A percentile compares a stretch with the other conserved stretches of the same genome.
phyloP scores from a whole-genome alignment of 1,284 basidiomycete genomes.

The Microbotryum intermedium region DNA sequence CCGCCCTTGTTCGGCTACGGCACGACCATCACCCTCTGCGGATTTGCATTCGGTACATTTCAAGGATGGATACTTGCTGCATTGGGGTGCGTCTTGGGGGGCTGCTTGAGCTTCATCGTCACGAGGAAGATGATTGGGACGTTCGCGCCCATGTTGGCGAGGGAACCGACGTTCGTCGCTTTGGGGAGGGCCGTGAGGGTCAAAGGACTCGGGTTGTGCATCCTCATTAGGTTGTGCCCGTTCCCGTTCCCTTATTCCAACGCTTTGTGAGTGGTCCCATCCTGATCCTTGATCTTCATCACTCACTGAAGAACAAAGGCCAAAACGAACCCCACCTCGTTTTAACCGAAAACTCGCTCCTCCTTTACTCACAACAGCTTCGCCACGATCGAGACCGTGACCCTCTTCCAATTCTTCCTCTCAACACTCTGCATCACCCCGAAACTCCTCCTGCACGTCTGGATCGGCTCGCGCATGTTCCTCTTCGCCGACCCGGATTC shows the following conservation, averaged over 20 bases:
- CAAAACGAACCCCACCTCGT: too few species aligned
- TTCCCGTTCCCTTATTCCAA: slow-evolving; percentile 65
- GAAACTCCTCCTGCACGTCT: slow-evolving; percentile 60
- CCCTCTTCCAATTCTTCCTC: slow-evolving; percentile 61
- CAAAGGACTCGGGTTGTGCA: slow-evolving; percentile 58
- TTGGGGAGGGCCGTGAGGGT: slow-evolving; percentile 53
- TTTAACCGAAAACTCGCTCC: too few species aligned
- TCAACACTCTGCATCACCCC: slow-evolving; percentile 56
- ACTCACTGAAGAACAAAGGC: too few species aligned
- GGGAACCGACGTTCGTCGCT: slow-evolving; percentile 22
- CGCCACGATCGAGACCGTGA: slow-evolving; percentile 60
- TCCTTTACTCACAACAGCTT: slow-evolving; percentile 44
- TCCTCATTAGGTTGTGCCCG: slow-evolving; percentile 62
- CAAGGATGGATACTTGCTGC: slow-evolving; percentile 57
- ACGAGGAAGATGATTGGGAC: slow-evolving; percentile 5
- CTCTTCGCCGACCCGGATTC: slow-evolving; percentile 64
- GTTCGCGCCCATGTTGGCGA: slow-evolving; percentile 22
- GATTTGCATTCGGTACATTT: slow-evolving; percentile 70
- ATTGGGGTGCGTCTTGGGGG: slow-evolving; percentile 56
- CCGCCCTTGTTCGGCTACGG: slow-evolving; percentile 72
- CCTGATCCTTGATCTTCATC: too few species aligned
- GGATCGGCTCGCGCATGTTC: slow-evolving; percentile 66
- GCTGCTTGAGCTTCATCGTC: slow-evolving; percentile 53
- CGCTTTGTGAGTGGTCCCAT: slow-evolving; percentile 43
- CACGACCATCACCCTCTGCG: slow-evolving; percentile 55